Base-by-base conservation (phyloP, 768 basidiomycete genomes). In the Rhizopogon vulgaris region DNA sequence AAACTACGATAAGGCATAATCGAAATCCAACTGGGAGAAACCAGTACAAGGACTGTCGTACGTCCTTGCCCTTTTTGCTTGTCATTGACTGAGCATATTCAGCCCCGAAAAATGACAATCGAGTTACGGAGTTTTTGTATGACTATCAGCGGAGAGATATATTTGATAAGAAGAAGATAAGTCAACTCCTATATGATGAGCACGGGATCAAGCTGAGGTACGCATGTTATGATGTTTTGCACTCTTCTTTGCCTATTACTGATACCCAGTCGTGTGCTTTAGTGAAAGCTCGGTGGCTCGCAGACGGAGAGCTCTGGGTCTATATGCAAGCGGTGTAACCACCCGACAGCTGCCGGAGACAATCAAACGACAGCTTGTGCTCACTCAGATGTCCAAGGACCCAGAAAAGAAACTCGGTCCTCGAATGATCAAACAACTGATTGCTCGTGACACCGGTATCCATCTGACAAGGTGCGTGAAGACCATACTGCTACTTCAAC, bases 381-480 rank as follows among this genome's bases (percentile, higher is more conserved):
- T 67, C 6, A 65, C 68, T 36, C 68, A 71, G 56, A 64, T 73
- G 63, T 58, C 58, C 10, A 68, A 66, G 41, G 71, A 72, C 46
- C 62, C 65, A 1, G 56, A 50, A 24, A 61, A 66, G 28, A 60
- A 57, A 39, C 57, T 56, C 1, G 71, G 71, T 10, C 58, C 64
- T 11, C 43, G 52, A 14, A 58, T 57, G 32, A 56, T 71, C 25
- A 69, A 69, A 52, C 55, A 65, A 28, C 50, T 55, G 3, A 66
- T 73, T 34, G 59, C 66, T 32, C 40, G 55, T 45, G 63, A 68
- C 15, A 65, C 63, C 1, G 61, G 72, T 53, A 48, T 67, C 39
- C 58, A 74, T 70, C 52, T 67, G n/a, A 64, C 64, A 3, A 52
- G 64, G 68, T 67, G 36, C 0, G 54, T 47, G 12, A 45, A 37